phyloP scores from a whole-genome alignment of 495 filamentous ascomycete genomes.

The Bacidia gigantensis region DNA sequence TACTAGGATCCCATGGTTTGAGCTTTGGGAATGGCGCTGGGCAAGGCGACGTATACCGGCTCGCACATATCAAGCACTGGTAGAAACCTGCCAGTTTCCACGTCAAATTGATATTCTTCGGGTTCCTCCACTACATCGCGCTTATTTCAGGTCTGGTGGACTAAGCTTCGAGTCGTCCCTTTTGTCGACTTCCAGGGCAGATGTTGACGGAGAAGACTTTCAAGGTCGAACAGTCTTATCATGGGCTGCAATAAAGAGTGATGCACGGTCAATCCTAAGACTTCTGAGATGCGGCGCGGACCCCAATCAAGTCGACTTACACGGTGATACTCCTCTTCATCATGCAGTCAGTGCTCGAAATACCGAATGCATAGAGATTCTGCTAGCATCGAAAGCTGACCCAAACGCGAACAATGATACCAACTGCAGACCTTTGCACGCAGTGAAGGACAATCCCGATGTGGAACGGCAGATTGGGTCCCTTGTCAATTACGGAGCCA shows the following conservation, averaged over 20 bases:
- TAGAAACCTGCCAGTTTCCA: too few relatives aligned
- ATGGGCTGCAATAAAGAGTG: neutral
- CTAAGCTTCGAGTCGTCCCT: neutral
- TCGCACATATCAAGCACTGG: too few relatives aligned
- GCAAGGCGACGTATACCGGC: too few relatives aligned
- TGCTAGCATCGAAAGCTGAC: conserved; percentile 5
- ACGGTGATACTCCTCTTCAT: neutral
- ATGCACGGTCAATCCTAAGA: neutral
- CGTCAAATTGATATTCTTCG: neutral
- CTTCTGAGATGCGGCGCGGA: conserved; percentile 7
- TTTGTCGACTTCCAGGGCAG: neutral
- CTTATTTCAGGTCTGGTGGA: neutral
- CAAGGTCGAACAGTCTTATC: conserved; percentile 1
- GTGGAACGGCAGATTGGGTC: neutral
- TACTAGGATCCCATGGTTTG: too few relatives aligned
- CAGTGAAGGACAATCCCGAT: too few relatives aligned
- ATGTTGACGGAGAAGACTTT: conserved; percentile 1
- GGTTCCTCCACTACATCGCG: neutral
- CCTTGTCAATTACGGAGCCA: neutral
- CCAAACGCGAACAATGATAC: neutral
- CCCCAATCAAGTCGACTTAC: neutral
- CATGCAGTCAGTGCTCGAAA: neutral
- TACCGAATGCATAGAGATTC: neutral
- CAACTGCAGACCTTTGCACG: neutral
- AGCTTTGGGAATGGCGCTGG: too few relatives aligned